phyloP scores from a whole-genome alignment of 805 yeast genomes.

The Candida adriatica region DNA sequence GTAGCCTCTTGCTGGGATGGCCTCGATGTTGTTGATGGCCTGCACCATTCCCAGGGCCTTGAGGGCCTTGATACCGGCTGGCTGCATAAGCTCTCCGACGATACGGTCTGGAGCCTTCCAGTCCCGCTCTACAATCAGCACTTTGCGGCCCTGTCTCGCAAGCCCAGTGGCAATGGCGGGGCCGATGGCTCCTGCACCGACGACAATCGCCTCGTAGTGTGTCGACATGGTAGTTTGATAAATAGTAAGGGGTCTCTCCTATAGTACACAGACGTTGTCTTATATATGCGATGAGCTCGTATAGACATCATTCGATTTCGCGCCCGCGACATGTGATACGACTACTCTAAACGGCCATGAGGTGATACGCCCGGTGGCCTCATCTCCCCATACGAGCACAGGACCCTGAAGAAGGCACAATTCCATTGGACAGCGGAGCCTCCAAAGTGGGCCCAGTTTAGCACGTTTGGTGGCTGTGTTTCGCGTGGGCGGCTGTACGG shows the following conservation, averaged over 20 bases:
- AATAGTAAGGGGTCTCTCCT: background rate
- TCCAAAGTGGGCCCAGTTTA: too few relatives aligned
- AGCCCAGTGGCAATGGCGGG: conserved; percentile 87
- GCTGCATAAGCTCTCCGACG: conserved; percentile 96
- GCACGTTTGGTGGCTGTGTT: too few relatives aligned
- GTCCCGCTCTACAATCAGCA: conserved; percentile 72
- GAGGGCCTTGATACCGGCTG: conserved; percentile 88
- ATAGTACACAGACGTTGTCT: too few relatives aligned
- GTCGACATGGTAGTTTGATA: conserved; percentile 1
- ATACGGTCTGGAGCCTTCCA: conserved; percentile 92
- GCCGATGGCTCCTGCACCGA: conserved; percentile 99
- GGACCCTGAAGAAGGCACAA: too few relatives aligned
- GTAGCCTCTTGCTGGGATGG: conserved; percentile 74
- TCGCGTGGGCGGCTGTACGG: too few relatives aligned
- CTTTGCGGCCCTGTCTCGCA: conserved; percentile 85
- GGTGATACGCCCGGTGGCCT: too few relatives aligned
- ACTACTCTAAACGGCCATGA: background rate
- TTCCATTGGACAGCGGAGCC: too few relatives aligned
- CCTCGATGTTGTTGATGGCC: conserved; percentile 69
- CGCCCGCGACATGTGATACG: conserved; percentile 1
- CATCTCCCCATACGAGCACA: too few relatives aligned
- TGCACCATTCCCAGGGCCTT: conserved; percentile 75
- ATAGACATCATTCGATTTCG: background rate
- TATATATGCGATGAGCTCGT: conserved; percentile 1
- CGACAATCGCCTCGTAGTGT: conserved; percentile 72